Percentiles rank a stretch among this genome's conserved stretches.
Evolutionary conservation across 2,329 filamentous ascomycete species (phyloP).

Genomic region (Colletotrichum sp.): DNA sequence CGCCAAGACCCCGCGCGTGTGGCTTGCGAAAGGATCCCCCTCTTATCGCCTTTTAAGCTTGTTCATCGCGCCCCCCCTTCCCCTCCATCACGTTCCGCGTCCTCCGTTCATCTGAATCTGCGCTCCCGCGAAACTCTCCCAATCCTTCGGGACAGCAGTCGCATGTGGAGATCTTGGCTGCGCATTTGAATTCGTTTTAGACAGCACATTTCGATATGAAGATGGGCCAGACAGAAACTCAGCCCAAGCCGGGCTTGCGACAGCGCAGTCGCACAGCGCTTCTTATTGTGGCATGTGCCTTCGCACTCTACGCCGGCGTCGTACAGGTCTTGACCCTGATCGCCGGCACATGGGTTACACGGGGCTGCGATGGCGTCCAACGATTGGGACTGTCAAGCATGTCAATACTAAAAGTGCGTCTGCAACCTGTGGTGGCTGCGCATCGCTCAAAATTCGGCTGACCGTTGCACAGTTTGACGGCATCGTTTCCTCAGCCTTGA

Average conservation of each 20-base stretch:
- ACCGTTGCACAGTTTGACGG: constrained; percentile 6
- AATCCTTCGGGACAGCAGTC: not conserved
- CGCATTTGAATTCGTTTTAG: not conserved
- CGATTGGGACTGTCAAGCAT: not conserved
- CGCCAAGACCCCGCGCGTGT: not conserved
- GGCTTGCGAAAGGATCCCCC: not conserved
- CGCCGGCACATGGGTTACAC: constrained; percentile 7
- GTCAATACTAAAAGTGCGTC: not conserved
- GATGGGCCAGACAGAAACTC: not conserved
- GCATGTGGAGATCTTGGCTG: rapidly evolving
- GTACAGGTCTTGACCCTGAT: constrained; percentile 2
- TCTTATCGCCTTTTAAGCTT: not conserved
- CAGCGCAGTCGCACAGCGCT: not conserved
- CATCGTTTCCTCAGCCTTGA: not conserved
- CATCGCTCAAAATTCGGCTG: not conserved
- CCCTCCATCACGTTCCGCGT: not conserved
- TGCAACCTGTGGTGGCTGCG: no score
- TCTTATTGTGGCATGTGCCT: not conserved
- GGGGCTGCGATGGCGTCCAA: not conserved
- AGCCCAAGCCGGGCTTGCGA: not conserved
- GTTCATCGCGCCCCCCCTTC: not conserved
- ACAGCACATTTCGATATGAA: not conserved
- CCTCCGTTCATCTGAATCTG: not conserved
- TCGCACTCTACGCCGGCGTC: not conserved
- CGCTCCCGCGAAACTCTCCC: not conserved